Conservation (phyloP, 2,329 filamentous ascomycete species). For the Fragosphaeria purpurea region DNA sequence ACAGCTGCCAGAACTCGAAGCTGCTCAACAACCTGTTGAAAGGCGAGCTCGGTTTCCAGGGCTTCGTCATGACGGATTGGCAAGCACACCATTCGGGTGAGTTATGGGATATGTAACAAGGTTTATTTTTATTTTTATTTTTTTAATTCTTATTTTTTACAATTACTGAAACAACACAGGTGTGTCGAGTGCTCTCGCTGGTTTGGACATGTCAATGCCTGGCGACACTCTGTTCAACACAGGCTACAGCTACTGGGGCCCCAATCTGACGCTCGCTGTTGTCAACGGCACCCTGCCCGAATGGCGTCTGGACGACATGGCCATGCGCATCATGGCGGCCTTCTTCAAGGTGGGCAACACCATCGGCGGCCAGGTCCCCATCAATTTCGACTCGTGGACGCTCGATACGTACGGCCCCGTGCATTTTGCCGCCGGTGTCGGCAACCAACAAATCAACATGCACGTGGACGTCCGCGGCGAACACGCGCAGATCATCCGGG, state of each 20-base stretch:
- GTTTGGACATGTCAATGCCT: constrained; percentile 78
- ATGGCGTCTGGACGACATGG: constrained; percentile 88
- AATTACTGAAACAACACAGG: constrained; percentile 26
- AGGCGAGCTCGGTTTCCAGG: constrained; percentile 55
- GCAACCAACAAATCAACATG: constrained; percentile 56
- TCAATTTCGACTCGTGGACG: constrained; percentile 89
- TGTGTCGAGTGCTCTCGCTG: constrained; percentile 54
- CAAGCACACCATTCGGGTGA: constrained; percentile 61
- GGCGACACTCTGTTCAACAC: constrained; percentile 71
- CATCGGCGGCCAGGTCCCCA: constrained; percentile 36
- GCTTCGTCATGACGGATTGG: constrained; percentile 49
- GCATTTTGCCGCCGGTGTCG: constrained; percentile 53
- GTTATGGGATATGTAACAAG: neutral
- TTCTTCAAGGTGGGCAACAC: constrained; percentile 57
- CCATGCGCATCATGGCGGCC: constrained; percentile 66
- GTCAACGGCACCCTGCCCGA: constrained; percentile 82
- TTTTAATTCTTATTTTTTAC: constrained; percentile 27
- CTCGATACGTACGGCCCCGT: constrained; percentile 61
- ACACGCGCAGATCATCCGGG: constrained; percentile 63
- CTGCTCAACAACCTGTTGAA: constrained; percentile 54
- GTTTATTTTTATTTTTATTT: constrained; percentile 13
- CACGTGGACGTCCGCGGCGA: constrained; percentile 75
- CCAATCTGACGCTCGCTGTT: constrained; percentile 78
- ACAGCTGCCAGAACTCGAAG: constrained; percentile 56
- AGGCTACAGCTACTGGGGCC: constrained; percentile 63